A percentile compares a stretch with the other conserved stretches of the same genome.
phyloP scores from a whole-genome alignment of 2,329 filamentous ascomycete genomes.

The Xylariaceae sp. region DNA sequence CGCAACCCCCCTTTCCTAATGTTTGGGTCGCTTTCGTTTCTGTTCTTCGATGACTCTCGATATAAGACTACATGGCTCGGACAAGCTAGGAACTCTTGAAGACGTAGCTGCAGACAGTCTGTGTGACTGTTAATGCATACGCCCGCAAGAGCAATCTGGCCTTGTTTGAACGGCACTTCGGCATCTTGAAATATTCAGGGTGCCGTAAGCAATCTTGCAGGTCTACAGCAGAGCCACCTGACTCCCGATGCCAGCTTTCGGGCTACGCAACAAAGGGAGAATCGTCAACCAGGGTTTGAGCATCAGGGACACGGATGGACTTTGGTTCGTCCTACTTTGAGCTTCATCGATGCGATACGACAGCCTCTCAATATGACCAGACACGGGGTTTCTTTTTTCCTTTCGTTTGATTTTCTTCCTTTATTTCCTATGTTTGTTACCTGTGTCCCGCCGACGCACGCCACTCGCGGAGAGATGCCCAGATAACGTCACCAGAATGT shows the following conservation, averaged over 20 bases:
- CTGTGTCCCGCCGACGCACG: conserved; percentile 27
- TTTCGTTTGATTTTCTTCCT: conserved; percentile 30
- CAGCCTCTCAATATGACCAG: conserved; percentile 23
- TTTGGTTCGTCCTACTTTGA: conserved; percentile 8
- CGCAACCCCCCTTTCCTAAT: conserved; percentile 31
- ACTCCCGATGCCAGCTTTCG: conserved; percentile 2
- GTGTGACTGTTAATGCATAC: too few relatives aligned
- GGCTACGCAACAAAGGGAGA: conserved; percentile 2
- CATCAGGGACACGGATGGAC: conserved; percentile 7
- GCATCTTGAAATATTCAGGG: conserved; percentile 29
- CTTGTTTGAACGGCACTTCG: conserved; percentile 39
- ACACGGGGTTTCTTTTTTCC: conserved; percentile 26
- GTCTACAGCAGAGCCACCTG: conserved; percentile 8
- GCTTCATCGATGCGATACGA: conserved; percentile 30
- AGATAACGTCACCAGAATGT: too few relatives aligned
- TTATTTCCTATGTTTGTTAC: conserved; percentile 24
- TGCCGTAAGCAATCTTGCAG: conserved; percentile 24
- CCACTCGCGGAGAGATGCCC: conserved; percentile 29
- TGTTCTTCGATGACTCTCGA: conserved; percentile 37
- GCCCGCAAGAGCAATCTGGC: conserved; percentile 10
- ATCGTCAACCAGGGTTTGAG: conserved; percentile 14
- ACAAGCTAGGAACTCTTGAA: conserved; percentile 20
- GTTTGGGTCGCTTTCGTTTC: conserved; percentile 35
- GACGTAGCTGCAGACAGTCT: too few relatives aligned
- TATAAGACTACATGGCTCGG: conserved; percentile 36